These are phyloP conservation scores for Darksidea phi DNA, from an alignment of 495 filamentous ascomycete species.

Conservation along the genomic window DNA sequence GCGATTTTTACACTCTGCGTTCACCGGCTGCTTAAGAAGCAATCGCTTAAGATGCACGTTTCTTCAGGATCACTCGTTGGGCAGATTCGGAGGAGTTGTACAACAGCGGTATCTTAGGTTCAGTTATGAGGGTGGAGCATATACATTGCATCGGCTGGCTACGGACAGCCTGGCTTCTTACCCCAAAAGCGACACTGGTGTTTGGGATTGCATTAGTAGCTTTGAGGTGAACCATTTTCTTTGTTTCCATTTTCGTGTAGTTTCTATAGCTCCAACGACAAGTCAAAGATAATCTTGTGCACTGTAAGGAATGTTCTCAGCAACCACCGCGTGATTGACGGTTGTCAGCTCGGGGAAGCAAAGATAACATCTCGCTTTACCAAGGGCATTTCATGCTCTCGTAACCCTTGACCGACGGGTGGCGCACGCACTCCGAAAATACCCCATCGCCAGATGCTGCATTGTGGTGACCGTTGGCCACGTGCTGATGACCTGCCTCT, in stretches of 20 bases:
- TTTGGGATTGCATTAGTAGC: conserved; percentile 28
- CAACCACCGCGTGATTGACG: too few relatives aligned
- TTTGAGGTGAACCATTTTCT: conserved; percentile 12
- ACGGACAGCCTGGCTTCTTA: conserved; percentile 6
- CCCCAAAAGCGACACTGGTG: conserved; percentile 27
- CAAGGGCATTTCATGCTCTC: neutral
- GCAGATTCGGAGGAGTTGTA: conserved; percentile 11
- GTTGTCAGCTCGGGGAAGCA: too few relatives aligned
- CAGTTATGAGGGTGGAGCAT: neutral
- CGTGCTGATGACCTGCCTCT: neutral
- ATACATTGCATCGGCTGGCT: conserved; percentile 26
- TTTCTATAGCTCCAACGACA: neutral
- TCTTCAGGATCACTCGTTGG: neutral
- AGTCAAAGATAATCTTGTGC: too few relatives aligned
- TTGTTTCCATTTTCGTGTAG: conserved; percentile 2
- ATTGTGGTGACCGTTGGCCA: neutral
- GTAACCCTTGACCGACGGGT: neutral
- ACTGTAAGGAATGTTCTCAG: too few relatives aligned
- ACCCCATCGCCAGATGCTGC: neutral
- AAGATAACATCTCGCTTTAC: too few relatives aligned
- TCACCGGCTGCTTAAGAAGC: neutral
- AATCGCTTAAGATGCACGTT: too few relatives aligned
- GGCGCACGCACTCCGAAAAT: neutral
- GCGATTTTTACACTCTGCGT: neutral
- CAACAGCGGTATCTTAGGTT: conserved; percentile 8